Base-by-base conservation (phyloP, 805 yeast genomes). In the Debaryomyces hansenii region DNA sequence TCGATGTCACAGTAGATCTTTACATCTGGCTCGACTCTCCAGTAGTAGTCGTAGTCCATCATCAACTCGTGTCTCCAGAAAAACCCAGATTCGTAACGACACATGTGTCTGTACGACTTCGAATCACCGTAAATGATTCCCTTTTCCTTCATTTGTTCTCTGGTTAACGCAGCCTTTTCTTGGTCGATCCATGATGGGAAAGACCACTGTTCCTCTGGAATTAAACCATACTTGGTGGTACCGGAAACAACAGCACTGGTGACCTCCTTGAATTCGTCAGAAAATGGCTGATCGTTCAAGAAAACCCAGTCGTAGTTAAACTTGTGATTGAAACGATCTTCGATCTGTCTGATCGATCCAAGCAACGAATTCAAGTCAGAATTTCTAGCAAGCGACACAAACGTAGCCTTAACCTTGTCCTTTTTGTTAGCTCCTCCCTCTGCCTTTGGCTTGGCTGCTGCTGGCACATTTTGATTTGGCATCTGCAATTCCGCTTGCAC, bases 251-350 rank as follows among this genome's bases (percentile, higher is more conserved):
- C 68, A 16, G 85, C 78, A 1, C 78, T 53, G 14, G 94, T 86
- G 24, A 80, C 78, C 31, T 69, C 68, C 57, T 80, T 87, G 67
- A 92, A 91, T 56, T 88, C 91, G 2, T 87, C 90, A 46, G 80
- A 75, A 69, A 91, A 92, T 38, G 78, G 85, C 45, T 83, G 88
- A 62, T 91, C 96, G 67, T 91, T 91, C 57, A 91, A 74, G 66
- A 91, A 91, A 32, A 90, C 92, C 97, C 97, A 91, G 55, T 94
- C 97, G 63, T 91, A 91, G 53, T 86, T 77, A 69, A 71, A 90
- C 42, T 85, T 76, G 20, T 70, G 66, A 74, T 91, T 91, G 75
- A 92, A 91, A 50, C 97, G 76, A 64, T 90, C 96, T 67, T 91
- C 97, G 45, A 91, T 77, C 42, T 84, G 80, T 64, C 87, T 77